Evolutionary conservation across 345 rosid genomes (phyloP), one percentile per base, ranked within the genome.

Genomic region (Boechera retrofracta): DNA sequence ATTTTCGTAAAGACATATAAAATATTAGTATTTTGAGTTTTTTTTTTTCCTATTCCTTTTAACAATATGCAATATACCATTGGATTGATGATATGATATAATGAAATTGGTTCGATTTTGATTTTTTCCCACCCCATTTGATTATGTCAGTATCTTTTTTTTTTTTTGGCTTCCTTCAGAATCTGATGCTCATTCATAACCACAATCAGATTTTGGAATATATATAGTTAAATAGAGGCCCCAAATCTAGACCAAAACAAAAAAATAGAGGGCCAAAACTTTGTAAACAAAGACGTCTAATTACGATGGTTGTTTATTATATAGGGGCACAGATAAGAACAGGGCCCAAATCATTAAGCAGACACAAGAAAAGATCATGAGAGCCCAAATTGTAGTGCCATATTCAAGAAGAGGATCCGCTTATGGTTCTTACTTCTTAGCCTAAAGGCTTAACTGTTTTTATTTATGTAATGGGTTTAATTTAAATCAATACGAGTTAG

Each of bases 371-470:
- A 13, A 45, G 18, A 45, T 45, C 49, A 56, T 35, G 32, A 10
- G 72, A 56, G 66, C 66, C 78, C 78, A 55, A 65, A 24, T 35
- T 44, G 45, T 64, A 5, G 21, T 18, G 26, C 52, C 41, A n/a
- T 18, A 4, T 7, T 36, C 42, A 11, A 11, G 10, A 21, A 26
- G 31, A 49, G 54, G 24, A 61, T 29, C 69, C 10, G 38, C 7
- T 10, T 15, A 26, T 28, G 21, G 2, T 61, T 59, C 29, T 58
- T 45, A 48, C 18, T 39, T 49, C 54, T 42, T 42, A 42, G 26
- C 26, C 24, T 64, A 42, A 41, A 24, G 21, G 67, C 49, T 13
- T 63, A 7, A 13, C 3, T 62, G 33, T 63, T 42, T 15, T 24
- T 4, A 5, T 36, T 13, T 24, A 52, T 15, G 5, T 39, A 26